phyloP scores from a whole-genome alignment of 2,329 filamentous ascomycete species.

The Aspergillus glaucus region DNA sequence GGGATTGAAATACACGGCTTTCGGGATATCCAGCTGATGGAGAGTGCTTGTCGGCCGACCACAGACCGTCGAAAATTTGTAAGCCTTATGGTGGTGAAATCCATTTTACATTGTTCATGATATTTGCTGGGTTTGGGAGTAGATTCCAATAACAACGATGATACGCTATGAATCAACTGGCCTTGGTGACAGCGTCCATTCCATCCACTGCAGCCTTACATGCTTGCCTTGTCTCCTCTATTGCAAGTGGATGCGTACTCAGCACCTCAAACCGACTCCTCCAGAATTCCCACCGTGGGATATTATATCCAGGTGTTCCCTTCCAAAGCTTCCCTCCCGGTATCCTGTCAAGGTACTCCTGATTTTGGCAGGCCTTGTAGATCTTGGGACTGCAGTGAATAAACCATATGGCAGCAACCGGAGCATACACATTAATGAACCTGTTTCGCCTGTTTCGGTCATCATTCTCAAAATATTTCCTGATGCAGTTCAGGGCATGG shows the following conservation, averaged over 20 bases:
- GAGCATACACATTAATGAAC: not conserved
- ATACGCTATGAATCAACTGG: too few relatives aligned
- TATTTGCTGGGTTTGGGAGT: too few relatives aligned
- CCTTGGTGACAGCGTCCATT: not conserved
- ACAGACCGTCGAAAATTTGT: not conserved
- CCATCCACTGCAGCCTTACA: not conserved
- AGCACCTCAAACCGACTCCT: not conserved
- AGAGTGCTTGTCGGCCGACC: slow-evolving; percentile 20
- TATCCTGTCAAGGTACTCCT: not conserved
- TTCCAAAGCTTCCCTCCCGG: not conserved
- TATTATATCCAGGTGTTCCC: not conserved
- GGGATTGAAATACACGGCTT: slow-evolving; percentile 40
- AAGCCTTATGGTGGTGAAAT: too few relatives aligned
- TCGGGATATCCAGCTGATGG: slow-evolving; percentile 53
- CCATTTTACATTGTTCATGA: too few relatives aligned
- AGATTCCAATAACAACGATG: too few relatives aligned
- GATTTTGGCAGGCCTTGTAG: not conserved
- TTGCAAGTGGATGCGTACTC: not conserved
- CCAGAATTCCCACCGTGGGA: not conserved
- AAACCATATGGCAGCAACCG: too few relatives aligned
- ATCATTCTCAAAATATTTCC: not conserved
- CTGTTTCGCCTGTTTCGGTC: not conserved
- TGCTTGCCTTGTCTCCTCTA: not conserved
- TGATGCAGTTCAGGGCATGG: not conserved
- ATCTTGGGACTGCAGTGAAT: not conserved